Base-by-base conservation (phyloP, 1,284 basidiomycete species). In the Ganoderma sinense region DNA sequence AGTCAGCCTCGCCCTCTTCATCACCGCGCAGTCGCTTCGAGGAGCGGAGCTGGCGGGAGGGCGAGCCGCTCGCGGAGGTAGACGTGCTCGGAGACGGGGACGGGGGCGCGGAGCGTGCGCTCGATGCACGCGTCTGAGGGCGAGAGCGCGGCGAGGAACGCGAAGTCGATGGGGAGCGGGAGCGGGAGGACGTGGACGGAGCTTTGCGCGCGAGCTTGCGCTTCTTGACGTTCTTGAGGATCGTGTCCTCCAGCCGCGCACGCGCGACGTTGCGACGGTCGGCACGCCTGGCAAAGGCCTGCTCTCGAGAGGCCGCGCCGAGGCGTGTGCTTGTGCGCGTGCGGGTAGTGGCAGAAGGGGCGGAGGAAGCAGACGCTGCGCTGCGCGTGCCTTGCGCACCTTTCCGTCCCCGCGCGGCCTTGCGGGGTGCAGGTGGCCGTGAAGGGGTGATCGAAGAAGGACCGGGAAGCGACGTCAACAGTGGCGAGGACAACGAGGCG, bases 391-490 rank as follows among this genome's bases (percentile, higher is more conserved):
- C 53, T 31, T 56, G 14, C 26, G 29, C 23, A 16, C 29, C 26
- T 31, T 13, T 20, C 29, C 13, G 6, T 8, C 53, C 53, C 14
- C 53, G 53, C 26, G 26, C 26, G 53, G 26, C 29, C 53, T 56
- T 56, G 53, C 29, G 53, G 23, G 48, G 26, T 20, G 31, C 10
- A 59, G 56, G 23, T 1, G 56, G n/a, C 1, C 33, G 56, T 59
- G 56, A 59, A 59, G 33, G 33, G 56, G 56, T 23, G 56, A 39
- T 59, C 56, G 56, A 39, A 59, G 56, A 59, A 59, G 56, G 56
- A 4, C 56, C 31, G 2, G 20, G 56, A 58, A 58, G 56, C 31
- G 56, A 58, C 33, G 56, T 58, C 56, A 36, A 20, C 29, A 7
- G 4, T 7, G 33, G 33, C 16, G 56, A 59, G 55, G 51, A 53